These are phyloP conservation scores for Mucor circinelloides DNA, from an alignment of 371 early-diverging fungal genomes.

Conservation along the genomic window DNA sequence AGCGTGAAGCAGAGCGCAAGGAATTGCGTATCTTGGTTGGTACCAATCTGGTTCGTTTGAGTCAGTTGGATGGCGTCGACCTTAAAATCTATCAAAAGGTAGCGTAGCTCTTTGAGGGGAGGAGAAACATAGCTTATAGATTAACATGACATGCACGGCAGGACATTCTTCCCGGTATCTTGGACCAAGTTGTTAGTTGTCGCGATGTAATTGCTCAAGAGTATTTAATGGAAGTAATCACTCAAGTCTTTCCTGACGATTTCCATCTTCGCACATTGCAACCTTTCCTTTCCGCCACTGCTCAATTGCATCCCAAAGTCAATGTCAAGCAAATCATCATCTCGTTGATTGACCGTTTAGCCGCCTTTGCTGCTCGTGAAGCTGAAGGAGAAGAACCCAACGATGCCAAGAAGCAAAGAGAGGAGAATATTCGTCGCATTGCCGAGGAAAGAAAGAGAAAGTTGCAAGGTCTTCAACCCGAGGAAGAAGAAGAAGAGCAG, in stretches of 20 bases:
- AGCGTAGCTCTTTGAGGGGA: not conserved
- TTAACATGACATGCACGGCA: not conserved
- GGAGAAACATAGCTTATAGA: not conserved
- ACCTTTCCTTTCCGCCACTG: slow-evolving; percentile 86
- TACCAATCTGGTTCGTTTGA: slow-evolving; percentile 86
- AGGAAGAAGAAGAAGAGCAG: slow-evolving; percentile 26
- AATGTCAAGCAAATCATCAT: slow-evolving; percentile 95
- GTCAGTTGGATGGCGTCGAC: slow-evolving; percentile 84
- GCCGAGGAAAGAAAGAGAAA: slow-evolving; percentile 32
- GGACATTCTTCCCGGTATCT: slow-evolving; percentile 76
- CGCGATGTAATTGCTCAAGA: slow-evolving; percentile 98
- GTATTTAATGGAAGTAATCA: slow-evolving; percentile 97
- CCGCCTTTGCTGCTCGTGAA: slow-evolving; percentile 62
- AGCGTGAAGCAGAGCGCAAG: slow-evolving; percentile 88
- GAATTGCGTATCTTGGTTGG: slow-evolving; percentile 94
- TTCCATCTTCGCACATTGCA: slow-evolving; percentile 93
- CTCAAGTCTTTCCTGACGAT: slow-evolving; percentile 96
- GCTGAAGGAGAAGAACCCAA: slow-evolving; percentile 42
- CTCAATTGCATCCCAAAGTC: slow-evolving; percentile 87
- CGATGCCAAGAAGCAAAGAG: slow-evolving; percentile 27
- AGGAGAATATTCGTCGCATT: slow-evolving; percentile 30
- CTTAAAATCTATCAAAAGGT: slow-evolving; percentile 76
- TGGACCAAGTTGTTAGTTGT: slow-evolving; percentile 95
- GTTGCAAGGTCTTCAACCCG: slow-evolving; percentile 21
- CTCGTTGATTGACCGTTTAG: slow-evolving; percentile 88